Base-by-base conservation (phyloP, 768 basidiomycete species). In the Podaxis mareebaensis region DNA sequence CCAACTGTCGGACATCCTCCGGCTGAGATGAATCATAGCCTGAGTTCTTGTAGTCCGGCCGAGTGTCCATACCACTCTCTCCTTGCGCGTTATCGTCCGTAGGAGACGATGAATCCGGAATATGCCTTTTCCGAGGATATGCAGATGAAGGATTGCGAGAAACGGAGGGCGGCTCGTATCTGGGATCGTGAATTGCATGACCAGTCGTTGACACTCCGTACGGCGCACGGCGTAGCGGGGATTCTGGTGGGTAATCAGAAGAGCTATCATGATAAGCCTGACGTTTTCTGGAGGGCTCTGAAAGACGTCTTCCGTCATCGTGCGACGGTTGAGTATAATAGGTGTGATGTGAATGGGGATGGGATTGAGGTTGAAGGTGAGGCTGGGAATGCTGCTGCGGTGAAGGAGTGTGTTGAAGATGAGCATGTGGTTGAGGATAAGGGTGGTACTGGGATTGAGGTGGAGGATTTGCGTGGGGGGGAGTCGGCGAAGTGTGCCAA, bases 1-100 rank as follows among this genome's bases (percentile, higher is more conserved):
- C 69, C 54, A 79, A 73, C 22, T 80, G 80, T 26, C 69, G 71
- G 3, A 76, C 73, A 39, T 77, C 79, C 28, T 76, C 74, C 6
- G 71, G 64, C 33, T 65, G 63, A 6, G 76, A 75, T 15, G 77
- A 75, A 28, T 74, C 71, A 38, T 74, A 74, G 40, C 67, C 67
- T 51, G 70, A 60, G 15, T 24, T 51, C 28, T 51, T 57, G 46
- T 60, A 63, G 15, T 61, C 62, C 28, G 61, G 58, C 22, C 59
- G 56, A 26, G 54, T 57, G 28, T 63, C 55, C 61, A 63, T 63
- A 1, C 24, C 7, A 30, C 60, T 52, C 26, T 64, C 48, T 64
- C 13, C 49, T 48, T 61, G 61, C 61, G 60, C 58, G 53, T 62
- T 64, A 52, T 62, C 53, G 15, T 62, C 53, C 7, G 48, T 57